Evolutionary conservation across 192 early-diverging fungal species (phyloP), one percentile per base, ranked within the genome.

Genomic region (Entophlyctis luteolus): DNA sequence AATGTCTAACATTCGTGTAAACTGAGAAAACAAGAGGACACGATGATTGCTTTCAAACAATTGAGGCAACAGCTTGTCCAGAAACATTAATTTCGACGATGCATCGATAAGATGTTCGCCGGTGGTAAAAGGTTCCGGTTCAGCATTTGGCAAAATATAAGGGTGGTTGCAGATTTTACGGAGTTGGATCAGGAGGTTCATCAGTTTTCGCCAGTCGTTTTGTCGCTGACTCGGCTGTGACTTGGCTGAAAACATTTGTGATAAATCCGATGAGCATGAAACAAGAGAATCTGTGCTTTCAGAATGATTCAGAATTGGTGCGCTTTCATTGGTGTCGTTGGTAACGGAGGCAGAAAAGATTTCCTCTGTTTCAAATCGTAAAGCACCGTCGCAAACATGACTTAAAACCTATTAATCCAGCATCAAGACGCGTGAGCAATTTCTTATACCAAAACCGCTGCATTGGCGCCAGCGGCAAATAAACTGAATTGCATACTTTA

Each of bases 81-180:
- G 73, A 45, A 80, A 71, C 18, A 77, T 45, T 10, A 95, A 79
- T 57, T 95, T 95, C 25, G 82, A 84, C 0, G 90, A 85, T 54
- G 91, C 82, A 72, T 89, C 68, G 55, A 85, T 78, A 14, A 73
- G 67, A 14, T 87, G 75, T 25, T 85, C 80, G 4, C 82, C 72
- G 18, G 91, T 71, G 31, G 49, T 23, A 55, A 93, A 76, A 38
- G 55, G 69, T 62, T 86, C 86, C 16, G 90, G 80, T 62, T 59
- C 78, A 49, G 8, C 92, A 58, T 55, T 70, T 65, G 0, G 70
- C 65, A 72, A 77, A 77, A 2, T 73, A 69, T 72, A 92, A 87
- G 23, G 78, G 71, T 95, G 93, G 67, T 89, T 87, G 10, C 91
- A 85, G 0, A 82, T 83, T 72, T 95, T 95, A 20, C 93, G 80